Evolutionary conservation across 169 alveolate genomes (phyloP).

Genomic region (Plasmodium relictum): DNA sequence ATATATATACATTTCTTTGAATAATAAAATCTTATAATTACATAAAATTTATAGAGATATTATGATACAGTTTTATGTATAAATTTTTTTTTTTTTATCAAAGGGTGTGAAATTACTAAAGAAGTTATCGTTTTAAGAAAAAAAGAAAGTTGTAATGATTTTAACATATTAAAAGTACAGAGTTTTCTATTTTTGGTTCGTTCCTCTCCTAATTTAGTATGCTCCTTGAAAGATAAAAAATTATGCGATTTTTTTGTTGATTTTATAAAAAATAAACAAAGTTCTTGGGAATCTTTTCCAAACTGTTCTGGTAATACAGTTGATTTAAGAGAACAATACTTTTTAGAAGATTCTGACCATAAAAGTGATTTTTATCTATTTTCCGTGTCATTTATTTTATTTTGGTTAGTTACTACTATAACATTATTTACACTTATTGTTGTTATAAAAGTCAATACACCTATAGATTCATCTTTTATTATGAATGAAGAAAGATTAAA

Average conservation of each 20-base stretch:
- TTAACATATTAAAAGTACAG: constrained; percentile 40
- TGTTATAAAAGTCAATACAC: constrained; percentile 51
- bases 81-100: neutral
- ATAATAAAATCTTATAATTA: neutral
- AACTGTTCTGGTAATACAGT: constrained; percentile 41
- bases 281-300: constrained; percentile 35
- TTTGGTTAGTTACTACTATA: constrained; percentile 46
- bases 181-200: constrained; percentile 45
- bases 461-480: constrained; percentile 60
- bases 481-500: constrained; percentile 55
- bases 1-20: neutral
- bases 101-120: constrained; percentile 59
- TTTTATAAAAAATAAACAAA: constrained; percentile 45
- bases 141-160: constrained; percentile 55
- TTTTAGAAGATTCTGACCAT: constrained; percentile 31
- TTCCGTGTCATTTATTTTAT: constrained; percentile 34
- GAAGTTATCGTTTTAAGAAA: constrained; percentile 22
- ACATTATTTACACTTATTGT: constrained; percentile 30
- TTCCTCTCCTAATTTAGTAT: constrained; percentile 35
- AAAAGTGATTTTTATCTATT: constrained; percentile 59
- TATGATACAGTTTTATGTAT: neutral
- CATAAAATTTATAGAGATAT: neutral
- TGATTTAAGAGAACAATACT: constrained; percentile 41
- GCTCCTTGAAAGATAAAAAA: constrained; percentile 54
- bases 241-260: constrained; percentile 64